These are phyloP conservation scores for Xerocomus spinulosus DNA, from an alignment of 768 basidiomycete species.

Conservation along the genomic window DNA sequence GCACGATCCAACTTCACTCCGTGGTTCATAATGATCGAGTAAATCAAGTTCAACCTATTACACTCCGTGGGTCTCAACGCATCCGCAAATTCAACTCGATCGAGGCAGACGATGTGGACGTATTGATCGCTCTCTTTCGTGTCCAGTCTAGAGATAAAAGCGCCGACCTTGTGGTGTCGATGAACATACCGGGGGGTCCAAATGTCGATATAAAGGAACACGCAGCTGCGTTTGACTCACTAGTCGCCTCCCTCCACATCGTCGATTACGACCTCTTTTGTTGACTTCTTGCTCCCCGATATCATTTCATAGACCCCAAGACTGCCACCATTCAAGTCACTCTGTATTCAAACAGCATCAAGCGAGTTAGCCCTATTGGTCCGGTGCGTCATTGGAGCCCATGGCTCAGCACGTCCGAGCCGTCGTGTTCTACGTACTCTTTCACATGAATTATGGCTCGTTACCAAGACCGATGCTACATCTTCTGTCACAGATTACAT, in stretches of 20 bases:
- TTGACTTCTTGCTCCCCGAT: conserved; percentile 26
- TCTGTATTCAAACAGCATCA: too few species aligned
- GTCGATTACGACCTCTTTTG: conserved; percentile 68
- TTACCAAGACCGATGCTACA: too few species aligned
- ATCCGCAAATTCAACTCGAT: conserved; percentile 74
- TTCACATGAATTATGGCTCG: too few species aligned
- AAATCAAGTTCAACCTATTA: conserved; percentile 49
- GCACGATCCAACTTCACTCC: conserved; percentile 40
- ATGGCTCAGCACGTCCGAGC: too few species aligned
- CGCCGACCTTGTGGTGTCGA: conserved; percentile 79
- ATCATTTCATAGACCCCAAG: neutral
- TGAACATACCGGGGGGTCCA: conserved; percentile 66
- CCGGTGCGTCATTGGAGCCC: too few species aligned
- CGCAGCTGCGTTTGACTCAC: conserved; percentile 41
- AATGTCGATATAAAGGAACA: conserved; percentile 29
- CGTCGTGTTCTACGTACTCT: too few species aligned
- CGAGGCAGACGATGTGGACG: conserved; percentile 60
- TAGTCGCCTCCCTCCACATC: conserved; percentile 60
- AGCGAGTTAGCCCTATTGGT: too few species aligned
- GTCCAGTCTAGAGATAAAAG: conserved; percentile 49
- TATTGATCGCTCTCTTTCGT: conserved; percentile 80
- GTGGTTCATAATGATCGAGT: conserved; percentile 39
- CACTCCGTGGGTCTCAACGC: conserved; percentile 64
- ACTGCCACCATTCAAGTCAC: too few species aligned
- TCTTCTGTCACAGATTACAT: too few species aligned